phyloP scores from a whole-genome alignment of 192 early-diverging fungal species.

The Linnemannia zychae region DNA sequence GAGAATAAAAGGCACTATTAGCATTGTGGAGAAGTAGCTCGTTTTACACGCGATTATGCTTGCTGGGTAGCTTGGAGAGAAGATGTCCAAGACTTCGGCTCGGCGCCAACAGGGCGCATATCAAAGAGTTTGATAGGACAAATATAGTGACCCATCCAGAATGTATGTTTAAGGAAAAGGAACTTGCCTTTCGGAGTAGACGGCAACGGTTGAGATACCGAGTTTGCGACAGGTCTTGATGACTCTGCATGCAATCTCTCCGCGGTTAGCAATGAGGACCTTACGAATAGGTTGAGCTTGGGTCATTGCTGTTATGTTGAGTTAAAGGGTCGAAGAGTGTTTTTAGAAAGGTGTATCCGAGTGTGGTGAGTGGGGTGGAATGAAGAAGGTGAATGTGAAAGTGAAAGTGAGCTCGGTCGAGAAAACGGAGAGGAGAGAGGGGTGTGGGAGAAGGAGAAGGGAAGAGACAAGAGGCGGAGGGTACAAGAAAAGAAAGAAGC shows the following conservation, averaged over 20 bases:
- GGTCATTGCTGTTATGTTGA: constrained; percentile 16
- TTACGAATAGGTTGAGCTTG: constrained; percentile 58
- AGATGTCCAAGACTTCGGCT: background rate
- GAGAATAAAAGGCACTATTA: background rate
- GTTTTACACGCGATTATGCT: background rate
- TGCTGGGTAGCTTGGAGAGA: background rate
- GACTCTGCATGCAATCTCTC: constrained; percentile 84
- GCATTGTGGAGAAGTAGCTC: background rate
- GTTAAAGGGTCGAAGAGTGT: background rate
- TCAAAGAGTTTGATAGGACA: background rate
- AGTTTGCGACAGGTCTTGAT: constrained; percentile 77
- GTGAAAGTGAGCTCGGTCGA: background rate
- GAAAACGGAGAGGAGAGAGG: background rate
- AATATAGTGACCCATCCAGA: background rate
- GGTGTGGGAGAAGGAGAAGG: background rate
- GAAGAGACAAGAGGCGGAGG: background rate
- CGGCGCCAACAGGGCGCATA: background rate
- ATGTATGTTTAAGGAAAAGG: background rate
- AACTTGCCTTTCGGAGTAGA: constrained; percentile 71
- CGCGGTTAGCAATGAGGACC: constrained; percentile 80
- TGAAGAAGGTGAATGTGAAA: background rate
- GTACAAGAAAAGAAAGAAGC: background rate
- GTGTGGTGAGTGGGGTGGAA: background rate
- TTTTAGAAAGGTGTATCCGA: constrained; percentile 3
- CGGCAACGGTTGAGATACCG: constrained; percentile 72